A percentile compares a stretch with the other conserved stretches of the same genome.
These are phyloP conservation scores for Lepidium campestre DNA, from an alignment of 441 rosid species.

Conservation along the genomic window DNA sequence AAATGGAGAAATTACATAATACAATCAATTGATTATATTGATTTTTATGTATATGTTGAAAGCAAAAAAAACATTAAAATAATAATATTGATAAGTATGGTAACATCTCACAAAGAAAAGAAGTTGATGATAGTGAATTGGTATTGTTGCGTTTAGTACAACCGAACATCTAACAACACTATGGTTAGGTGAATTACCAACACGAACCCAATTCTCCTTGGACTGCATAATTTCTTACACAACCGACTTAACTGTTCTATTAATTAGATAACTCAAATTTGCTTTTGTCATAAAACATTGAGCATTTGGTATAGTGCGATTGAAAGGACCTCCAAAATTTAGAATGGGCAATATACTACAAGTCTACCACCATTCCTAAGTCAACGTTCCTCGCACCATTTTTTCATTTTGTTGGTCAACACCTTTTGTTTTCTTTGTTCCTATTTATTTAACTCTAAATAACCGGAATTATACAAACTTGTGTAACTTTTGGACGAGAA, in stretches of 20 bases:
- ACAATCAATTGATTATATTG: background rate
- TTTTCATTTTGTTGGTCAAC: no score
- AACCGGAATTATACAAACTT: background rate
- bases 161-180: slow-evolving; percentile 19
- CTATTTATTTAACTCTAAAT: background rate
- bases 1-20: background rate
- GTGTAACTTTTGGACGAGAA: background rate
- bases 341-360: slow-evolving; percentile 19
- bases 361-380: background rate
- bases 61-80: no score
- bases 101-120: background rate
- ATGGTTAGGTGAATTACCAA: slow-evolving; percentile 23
- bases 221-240: slow-evolving; percentile 1
- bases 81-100: background rate
- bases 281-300: background rate
- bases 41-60: background rate
- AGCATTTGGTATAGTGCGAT: background rate
- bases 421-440: background rate
- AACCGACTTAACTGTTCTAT: background rate
- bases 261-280: background rate
- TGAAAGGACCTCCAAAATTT: slow-evolving; percentile 9
- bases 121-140: background rate
- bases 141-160: slow-evolving; percentile 8
- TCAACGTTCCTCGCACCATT: background rate
- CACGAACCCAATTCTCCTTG: background rate